phyloP scores from a whole-genome alignment of 2,329 filamentous ascomycete genomes.

The Exserohilum rostratum region DNA sequence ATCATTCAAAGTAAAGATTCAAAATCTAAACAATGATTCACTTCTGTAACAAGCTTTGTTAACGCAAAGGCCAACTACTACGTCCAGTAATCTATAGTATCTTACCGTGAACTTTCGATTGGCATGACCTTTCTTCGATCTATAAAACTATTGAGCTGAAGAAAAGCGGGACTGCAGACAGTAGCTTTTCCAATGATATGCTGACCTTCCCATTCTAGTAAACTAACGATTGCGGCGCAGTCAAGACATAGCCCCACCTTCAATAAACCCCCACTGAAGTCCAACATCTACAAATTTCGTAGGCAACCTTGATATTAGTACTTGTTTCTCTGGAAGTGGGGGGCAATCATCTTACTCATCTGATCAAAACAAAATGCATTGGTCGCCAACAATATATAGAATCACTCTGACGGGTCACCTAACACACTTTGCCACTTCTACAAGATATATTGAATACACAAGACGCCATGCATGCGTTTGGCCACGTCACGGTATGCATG shows the following conservation, averaged over 20 bases:
- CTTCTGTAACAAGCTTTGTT: too few species aligned
- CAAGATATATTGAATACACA: background rate
- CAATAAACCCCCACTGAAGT: background rate
- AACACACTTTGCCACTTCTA: background rate
- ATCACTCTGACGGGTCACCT: too few species aligned
- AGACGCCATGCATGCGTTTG: background rate
- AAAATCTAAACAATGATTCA: too few species aligned
- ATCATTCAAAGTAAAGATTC: too few species aligned
- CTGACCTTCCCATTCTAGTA: background rate
- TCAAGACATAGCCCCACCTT: conserved; percentile 2
- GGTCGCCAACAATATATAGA: too few species aligned
- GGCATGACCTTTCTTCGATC: background rate
- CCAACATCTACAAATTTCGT: too few species aligned
- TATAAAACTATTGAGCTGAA: background rate
- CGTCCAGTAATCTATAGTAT: too few species aligned
- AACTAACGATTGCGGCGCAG: conserved; percentile 1
- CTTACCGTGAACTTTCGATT: background rate
- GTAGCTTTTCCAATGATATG: background rate
- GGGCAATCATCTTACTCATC: too few species aligned
- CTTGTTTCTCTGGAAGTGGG: too few species aligned
- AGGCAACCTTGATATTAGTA: too few species aligned
- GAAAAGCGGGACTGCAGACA: background rate
- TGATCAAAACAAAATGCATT: too few species aligned
- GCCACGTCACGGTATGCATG: background rate
- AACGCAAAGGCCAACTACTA: too few species aligned